Evolutionary conservation across 2,329 filamentous ascomycete species (phyloP), one percentile per base, ranked within the genome.

Genomic region (Colletotrichum nymphaeae): DNA sequence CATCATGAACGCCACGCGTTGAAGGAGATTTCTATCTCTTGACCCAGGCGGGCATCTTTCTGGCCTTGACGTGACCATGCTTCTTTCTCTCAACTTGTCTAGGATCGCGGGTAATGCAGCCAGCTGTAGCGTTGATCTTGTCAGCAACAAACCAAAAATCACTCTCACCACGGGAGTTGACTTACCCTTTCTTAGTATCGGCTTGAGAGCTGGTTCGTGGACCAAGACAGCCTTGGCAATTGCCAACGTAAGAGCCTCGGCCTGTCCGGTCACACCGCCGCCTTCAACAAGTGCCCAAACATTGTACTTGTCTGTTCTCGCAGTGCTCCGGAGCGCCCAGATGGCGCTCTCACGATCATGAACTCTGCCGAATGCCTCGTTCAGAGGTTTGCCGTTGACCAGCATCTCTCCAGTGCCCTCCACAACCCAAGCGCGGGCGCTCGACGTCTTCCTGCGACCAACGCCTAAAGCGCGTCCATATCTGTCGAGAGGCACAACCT

Each of bases 31-130:
- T 69, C 81, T 88, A 91, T 86, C 89, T 86, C 91, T 98, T 98
- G 89, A 98, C 95, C 97, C 97, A 99, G 79, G 97, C 90, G 74
- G 96, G 96, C 91, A 93, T 97, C 92, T 99, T 99, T 85, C 97
- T 94, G 72, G 97, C 96, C 90, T 99, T 99, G 86, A 97, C 85
- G 80, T 95, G 94, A 78, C 97, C 97, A 70, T 95, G 91, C 90
- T 99, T 98, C 92, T 99, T 99, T 83, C 97, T 96, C 86, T 99
- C 97, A 77, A 99, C 97, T 80, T 89, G 92, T 86, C 96, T 95
- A 71, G 93, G 90, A 86, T 99, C 96, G 80, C 96, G 93, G 65
- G 95, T 97, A 76, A 99, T 90, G 83, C 93, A 95, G 75, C 97
- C 97, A 81, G 96, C 97, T 99, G 83, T 79, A 77, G 76, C 80